Evolutionary conservation across 2,329 filamentous ascomycete genomes (phyloP), one percentile per base, ranked within the genome.

Genomic region (Pyrenochaeta sp.): DNA sequence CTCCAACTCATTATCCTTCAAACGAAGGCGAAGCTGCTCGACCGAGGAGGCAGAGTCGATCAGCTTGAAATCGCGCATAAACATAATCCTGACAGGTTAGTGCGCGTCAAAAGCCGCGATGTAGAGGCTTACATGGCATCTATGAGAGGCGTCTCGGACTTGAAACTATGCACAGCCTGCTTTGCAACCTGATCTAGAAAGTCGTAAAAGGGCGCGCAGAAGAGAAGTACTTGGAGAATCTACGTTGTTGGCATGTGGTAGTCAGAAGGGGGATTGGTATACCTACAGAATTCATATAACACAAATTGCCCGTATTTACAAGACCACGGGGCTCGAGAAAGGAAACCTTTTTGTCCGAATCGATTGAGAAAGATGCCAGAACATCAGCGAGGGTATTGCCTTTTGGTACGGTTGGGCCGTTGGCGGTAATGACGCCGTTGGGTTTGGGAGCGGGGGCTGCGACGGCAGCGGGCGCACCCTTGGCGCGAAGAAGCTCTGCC

Each of bases 221-320:
- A 97, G 57, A 96, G 83, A 63, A 99, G 83, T 67, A 95, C 89
- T 87, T 99, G 94, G 55, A 99, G 81, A 71, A 97, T 87, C 91
- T 96, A 6, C 5, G 28, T 6, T 20, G 58, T 81, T 64, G 80
- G 41, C 14, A 19, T 18, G 13, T 8, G 8, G 20, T 6, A 41
- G 22, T 6, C 8, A 17, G 9, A 11, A n/a, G 23, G 7, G 9
- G 7, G 7, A 23, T 18, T 10, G 6, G 0, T 21, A 13, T 6
- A 76, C 89, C 75, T 80, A 96, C 93, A 53, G 94, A 96, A 77
- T 97, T 99, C 94, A 99, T 97, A 75, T 99, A 99, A 74, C 94
- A 99, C 89, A 97, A 95, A 68, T 99, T 97, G 35, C 94, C 94
- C 27, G 93, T 95, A 74, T 99, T 99, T 58, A 96, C 89, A 65